These are phyloP conservation scores for Paramyrothecium roridum DNA, from an alignment of 2,329 filamentous ascomycete species.

Conservation along the genomic window DNA sequence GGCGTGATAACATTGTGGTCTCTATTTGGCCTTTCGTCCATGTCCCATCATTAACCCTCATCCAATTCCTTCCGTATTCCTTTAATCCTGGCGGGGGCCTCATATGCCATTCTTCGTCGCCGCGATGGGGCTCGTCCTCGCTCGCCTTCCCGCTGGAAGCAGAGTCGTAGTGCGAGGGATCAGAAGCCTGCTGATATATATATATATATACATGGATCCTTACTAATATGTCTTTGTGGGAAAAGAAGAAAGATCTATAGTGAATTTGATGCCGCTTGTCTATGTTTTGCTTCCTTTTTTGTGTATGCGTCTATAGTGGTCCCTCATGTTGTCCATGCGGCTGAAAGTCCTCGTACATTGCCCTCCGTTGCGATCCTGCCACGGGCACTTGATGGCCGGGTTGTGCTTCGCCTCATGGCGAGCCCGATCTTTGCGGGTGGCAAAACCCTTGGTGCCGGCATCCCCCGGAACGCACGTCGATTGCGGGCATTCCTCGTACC, in stretches of 20 bases:
- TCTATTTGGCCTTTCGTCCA: no score
- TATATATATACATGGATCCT: neutral
- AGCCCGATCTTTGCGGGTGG: slow-evolving; percentile 2
- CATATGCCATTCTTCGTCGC: no score
- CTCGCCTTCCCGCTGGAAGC: no score
- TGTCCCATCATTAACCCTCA: no score
- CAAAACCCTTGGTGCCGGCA: slow-evolving; percentile 2
- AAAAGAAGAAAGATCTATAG: neutral
- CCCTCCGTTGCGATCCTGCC: slow-evolving; percentile 1
- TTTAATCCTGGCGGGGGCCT: no score
- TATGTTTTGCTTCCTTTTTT: slow-evolving; percentile 1
- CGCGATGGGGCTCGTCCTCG: no score
- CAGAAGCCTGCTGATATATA: no score
- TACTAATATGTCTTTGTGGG: neutral
- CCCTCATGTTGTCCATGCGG: slow-evolving; percentile 4
- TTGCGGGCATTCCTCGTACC: slow-evolving; percentile 4
- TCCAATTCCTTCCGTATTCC: no score
- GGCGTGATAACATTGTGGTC: no score
- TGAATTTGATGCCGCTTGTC: neutral
- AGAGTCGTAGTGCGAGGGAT: no score
- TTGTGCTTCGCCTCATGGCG: slow-evolving; percentile 5
- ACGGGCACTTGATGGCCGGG: slow-evolving; percentile 1
- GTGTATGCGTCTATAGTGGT: slow-evolving; percentile 2
- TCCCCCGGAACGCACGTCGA: neutral
- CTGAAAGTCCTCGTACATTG: slow-evolving; percentile 3